Percentiles rank a stretch among this genome's conserved stretches.
phyloP scores from a whole-genome alignment of 2,329 filamentous ascomycete genomes.

The Didymella keratinophila region DNA sequence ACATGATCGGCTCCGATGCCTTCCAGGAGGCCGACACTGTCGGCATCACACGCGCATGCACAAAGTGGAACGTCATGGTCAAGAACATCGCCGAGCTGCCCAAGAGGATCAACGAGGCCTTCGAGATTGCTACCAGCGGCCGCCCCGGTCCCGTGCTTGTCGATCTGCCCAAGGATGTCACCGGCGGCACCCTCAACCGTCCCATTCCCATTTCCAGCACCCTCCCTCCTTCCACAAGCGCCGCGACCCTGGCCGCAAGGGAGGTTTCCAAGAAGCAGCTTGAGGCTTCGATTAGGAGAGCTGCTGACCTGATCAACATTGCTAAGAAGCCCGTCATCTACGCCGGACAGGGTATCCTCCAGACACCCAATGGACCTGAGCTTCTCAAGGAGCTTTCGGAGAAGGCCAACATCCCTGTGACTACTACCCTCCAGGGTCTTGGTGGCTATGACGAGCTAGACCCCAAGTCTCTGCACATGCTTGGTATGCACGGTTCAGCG shows the following conservation, averaged over 20 bases:
- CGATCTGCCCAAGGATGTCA: conserved; percentile 96
- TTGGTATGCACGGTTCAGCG: conserved; percentile 96
- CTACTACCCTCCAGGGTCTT: conserved; percentile 92
- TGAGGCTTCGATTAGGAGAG: conserved; percentile 74
- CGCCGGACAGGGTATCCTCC: conserved; percentile 88
- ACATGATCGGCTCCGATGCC: conserved; percentile 90
- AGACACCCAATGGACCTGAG: conserved; percentile 77
- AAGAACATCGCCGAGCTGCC: conserved; percentile 94
- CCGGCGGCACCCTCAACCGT: conserved; percentile 79
- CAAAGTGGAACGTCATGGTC: conserved; percentile 99
- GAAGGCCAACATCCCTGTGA: conserved; percentile 91
- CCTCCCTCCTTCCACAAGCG: conserved; percentile 82
- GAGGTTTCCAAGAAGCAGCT: conserved; percentile 77
- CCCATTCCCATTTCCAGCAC: conserved; percentile 81
- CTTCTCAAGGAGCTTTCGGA: conserved; percentile 87
- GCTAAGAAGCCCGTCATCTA: conserved; percentile 96
- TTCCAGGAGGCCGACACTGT: conserved; percentile 97
- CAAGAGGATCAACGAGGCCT: conserved; percentile 93
- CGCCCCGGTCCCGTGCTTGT: conserved; percentile 94
- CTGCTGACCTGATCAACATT: conserved; percentile 82
- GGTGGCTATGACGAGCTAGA: conserved; percentile 93
- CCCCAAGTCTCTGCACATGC: conserved; percentile 94
- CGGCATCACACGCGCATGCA: conserved; percentile 92
- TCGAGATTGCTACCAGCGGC: conserved; percentile 95
- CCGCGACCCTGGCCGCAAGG: conserved; percentile 81